Base-by-base conservation (phyloP, 1,284 basidiomycete genomes). In the Dichomitus squalens region DNA sequence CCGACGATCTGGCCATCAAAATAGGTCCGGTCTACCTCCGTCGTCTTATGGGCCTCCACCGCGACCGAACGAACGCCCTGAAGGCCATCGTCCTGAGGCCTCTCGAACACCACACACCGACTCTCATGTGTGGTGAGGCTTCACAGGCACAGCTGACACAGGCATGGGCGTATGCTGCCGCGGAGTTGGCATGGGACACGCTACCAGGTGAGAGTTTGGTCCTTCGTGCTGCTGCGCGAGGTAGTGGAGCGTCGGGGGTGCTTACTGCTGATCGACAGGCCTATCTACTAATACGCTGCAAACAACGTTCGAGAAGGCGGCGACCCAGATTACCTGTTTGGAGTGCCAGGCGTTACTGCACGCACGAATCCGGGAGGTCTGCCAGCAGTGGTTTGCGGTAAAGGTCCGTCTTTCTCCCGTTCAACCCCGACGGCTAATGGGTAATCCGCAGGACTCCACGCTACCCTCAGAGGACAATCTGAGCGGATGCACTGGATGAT, bases 361-460 rank as follows among this genome's bases (percentile, higher is more conserved):
- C 48, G 81, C 84, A 33, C 79, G 88, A 29, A 79, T 90, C 40
- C 82, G 82, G 66, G 79, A 78, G 46, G 74, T 90, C 34, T 73
- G 87, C 35, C 69, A 82, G 29, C 85, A 88, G 62, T 90, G 88
- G 88, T 85, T 87, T 16, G 75, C 82, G 29, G 84, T 90, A 41
- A 90, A 88, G 76, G 88, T 87, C 62, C 2, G 53, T 49, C 8
- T n/a, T n/a, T n/a, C n/a, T n/a, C n/a, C n/a, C 5, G 11, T 35
- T 12, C n/a, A 18, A 8, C 16, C 18, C 36, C 6, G 36, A 20
- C 16, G 6, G 11, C 9, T 21, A 11, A 5, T 21, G 39, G 4
- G 21, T 40, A 12, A 7, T 8, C 1, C 7, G 4, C 39, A 21
- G 39, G 23, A 21, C 7, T 23, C 21, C 18, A 8, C n/a, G 9